Evolutionary conservation across 2,329 filamentous ascomycete genomes (phyloP).

Genomic region (Beauveria medogensis): DNA sequence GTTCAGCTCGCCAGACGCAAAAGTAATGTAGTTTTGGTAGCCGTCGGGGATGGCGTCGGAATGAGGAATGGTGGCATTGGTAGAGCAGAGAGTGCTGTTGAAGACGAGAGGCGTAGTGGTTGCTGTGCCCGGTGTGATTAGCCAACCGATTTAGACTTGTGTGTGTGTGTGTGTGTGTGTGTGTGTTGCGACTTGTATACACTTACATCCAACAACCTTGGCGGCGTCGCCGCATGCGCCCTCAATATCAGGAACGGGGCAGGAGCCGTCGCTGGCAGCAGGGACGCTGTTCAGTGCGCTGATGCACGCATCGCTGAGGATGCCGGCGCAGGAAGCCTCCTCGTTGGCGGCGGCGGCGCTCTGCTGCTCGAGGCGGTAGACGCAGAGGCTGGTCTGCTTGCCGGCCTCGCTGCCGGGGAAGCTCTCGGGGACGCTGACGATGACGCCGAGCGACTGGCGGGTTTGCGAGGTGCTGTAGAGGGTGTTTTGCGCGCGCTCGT

Average conservation of each 20-base stretch:
- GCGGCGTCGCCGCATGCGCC: conserved; percentile 3
- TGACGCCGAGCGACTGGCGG: conserved; percentile 4
- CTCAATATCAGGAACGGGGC: not conserved
- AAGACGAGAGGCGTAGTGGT: not conserved
- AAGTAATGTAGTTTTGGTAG: conserved; percentile 2
- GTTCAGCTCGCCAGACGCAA: not conserved
- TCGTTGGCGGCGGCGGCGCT: not conserved
- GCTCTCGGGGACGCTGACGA: conserved; percentile 9
- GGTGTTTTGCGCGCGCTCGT: not conserved
- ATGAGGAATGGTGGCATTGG: conserved; percentile 3
- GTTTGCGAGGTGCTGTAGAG: not conserved
- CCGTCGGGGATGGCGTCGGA: conserved; percentile 4
- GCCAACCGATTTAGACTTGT: no score
- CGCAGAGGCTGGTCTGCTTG: not conserved
- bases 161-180: no score
- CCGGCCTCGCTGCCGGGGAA: not conserved
- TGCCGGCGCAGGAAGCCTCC: not conserved
- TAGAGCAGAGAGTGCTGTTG: conserved; percentile 6
- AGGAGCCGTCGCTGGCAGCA: not conserved
- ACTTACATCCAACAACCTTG: not conserved
- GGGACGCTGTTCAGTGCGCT: not conserved
- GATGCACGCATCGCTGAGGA: conserved; percentile 10
- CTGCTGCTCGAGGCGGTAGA: conserved; percentile 7
- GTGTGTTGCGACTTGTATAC: no score
- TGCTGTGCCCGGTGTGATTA: no score